Base-by-base conservation (phyloP, 2,329 filamentous ascomycete genomes). In the Apiospora kogelbergensis region DNA sequence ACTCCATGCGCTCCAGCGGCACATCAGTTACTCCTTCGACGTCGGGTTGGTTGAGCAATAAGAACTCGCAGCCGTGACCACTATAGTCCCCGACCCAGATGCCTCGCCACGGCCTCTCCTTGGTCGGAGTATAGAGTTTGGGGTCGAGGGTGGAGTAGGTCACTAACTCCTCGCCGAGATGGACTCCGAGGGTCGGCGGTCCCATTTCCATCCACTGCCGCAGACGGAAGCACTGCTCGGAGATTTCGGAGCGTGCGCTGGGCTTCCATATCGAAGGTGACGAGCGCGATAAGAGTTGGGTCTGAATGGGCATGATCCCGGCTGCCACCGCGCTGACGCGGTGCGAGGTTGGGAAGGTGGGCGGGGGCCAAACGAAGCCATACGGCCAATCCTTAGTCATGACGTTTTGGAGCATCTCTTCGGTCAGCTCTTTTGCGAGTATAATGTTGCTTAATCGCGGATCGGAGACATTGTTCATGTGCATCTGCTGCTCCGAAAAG, bases 61-160 rank as follows among this genome's bases (percentile, higher is more conserved):
- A 77, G 68, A 98, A 97, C 79, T 98, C 95, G 78, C 92, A 95
- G 0, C 95, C 94, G 74, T 98, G 95, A 0, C 89, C 90, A 33
- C 90, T 91, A 76, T 97, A 98, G 78, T 98, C 95, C 0, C 95
- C 95, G 20, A 94, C 91, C 92, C 93, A 98, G 40, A 99, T 93
- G 0, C 95, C 95, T 71, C 94, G 90, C 84, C 91, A 98, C 0
- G 94, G 95, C 77, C 94, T 95, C 68, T 90, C 85, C 11, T 82
- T 78, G 0, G 94, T 97, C 0, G 95, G 94, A 0, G 90, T 96
- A 77, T 97, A 98, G n/a, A 91, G 80, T 2, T 82, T 82, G 3
- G 90, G 88, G 57, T 94, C 89, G 1, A 98, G 83, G 0, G 94
- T 97, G 9, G 88, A 83, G 71, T 87, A 91, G 0, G 92, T 93